Evolutionary conservation across 139 green algal genomes (phyloP).

Genomic region (Bryopsis sp.): DNA sequence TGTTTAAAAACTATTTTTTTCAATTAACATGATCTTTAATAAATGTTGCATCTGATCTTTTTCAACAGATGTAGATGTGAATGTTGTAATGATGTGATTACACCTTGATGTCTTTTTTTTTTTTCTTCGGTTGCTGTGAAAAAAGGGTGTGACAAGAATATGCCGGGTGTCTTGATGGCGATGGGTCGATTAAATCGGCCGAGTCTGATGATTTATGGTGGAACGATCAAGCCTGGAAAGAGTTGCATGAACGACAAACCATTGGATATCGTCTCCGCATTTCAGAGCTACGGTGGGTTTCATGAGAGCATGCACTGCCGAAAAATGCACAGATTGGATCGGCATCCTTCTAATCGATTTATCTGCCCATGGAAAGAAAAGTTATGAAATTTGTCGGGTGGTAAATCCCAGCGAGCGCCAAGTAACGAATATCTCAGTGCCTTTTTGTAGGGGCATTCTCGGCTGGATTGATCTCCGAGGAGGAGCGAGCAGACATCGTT

Average conservation of each 20-base stretch:
- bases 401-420: not conserved
- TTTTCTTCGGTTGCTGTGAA: not conserved
- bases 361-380: too few relatives aligned
- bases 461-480: conserved; percentile 75
- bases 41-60: too few relatives aligned
- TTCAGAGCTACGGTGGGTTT: conserved; percentile 87
- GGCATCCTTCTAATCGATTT: too few relatives aligned
- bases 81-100: too few relatives aligned
- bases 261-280: conserved; percentile 93
- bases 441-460: conserved; percentile 56
- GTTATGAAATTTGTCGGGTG: not conserved
- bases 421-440: conserved; percentile 1
- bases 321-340: too few relatives aligned
- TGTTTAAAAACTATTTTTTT: too few relatives aligned
- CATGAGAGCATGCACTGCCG: too few relatives aligned
- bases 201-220: conserved; percentile 95
- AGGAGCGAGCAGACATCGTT: conserved; percentile 80
- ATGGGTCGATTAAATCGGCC: conserved; percentile 93
- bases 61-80: too few relatives aligned
- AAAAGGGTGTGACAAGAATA: conserved; percentile 95
- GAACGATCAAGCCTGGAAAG: conserved; percentile 88
- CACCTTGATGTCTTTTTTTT: too few relatives aligned
- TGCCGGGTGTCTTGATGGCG: conserved; percentile 94
- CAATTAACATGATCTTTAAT: too few relatives aligned
- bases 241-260: conserved; percentile 27